Percentiles rank a stretch among this genome's conserved stretches.
phyloP scores from a whole-genome alignment of 345 rosid species.

The Arabidopsis arenosa region DNA sequence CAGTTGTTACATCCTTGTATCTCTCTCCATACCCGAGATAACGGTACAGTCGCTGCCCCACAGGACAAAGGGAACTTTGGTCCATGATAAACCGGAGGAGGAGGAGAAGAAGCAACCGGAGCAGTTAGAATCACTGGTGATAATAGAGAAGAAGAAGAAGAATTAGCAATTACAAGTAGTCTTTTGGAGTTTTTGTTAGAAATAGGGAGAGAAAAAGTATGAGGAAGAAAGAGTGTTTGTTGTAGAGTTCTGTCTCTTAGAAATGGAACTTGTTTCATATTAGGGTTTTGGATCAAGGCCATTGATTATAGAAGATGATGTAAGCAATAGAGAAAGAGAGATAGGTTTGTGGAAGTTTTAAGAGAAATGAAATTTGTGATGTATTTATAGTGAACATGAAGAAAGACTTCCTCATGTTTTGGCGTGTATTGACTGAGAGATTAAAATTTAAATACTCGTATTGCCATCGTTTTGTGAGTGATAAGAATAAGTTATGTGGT shows the following conservation, averaged over 20 bases:
- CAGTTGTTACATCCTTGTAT: conserved; percentile 77
- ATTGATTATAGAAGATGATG: conserved; percentile 29
- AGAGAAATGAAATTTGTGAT: conserved; percentile 19
- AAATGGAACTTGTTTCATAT: conserved; percentile 30
- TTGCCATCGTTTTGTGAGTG: conserved; percentile 29
- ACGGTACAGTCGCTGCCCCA: not conserved
- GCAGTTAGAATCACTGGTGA: conserved; percentile 17
- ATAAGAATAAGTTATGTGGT: conserved; percentile 31
- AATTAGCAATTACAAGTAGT: conserved; percentile 2
- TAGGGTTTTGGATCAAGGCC: conserved; percentile 52
- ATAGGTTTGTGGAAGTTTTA: conserved; percentile 1
- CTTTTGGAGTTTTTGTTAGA: conserved; percentile 18
- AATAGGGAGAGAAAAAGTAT: conserved; percentile 5
- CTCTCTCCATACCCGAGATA: conserved; percentile 65
- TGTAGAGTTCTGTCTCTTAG: conserved; percentile 17
- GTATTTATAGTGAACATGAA: conserved; percentile 18
- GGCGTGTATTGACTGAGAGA: conserved; percentile 43
- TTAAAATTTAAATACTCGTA: conserved; percentile 22
- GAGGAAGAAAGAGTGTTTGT: conserved; percentile 4
- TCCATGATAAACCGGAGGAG: conserved; percentile 11
- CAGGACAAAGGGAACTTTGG: not conserved
- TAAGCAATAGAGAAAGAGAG: not conserved
- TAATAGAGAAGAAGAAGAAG: conserved; percentile 34
- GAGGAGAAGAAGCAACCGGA: conserved; percentile 24
- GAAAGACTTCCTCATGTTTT: conserved; percentile 34